phyloP scores from a whole-genome alignment of 768 basidiomycete species.

The Mycena galericulata region DNA sequence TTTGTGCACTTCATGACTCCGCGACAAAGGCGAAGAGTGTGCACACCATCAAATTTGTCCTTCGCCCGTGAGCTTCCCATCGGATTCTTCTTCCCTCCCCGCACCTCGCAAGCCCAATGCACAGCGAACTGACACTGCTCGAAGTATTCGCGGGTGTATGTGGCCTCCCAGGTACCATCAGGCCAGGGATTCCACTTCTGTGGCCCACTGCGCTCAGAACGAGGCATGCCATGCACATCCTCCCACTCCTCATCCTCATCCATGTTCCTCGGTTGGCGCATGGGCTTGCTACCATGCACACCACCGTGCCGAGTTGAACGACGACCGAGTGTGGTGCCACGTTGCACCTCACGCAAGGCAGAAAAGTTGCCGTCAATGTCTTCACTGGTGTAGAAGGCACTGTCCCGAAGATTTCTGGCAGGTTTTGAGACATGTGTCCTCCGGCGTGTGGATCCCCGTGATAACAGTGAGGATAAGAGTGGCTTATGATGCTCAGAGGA shows the following conservation, averaged over 20 bases:
- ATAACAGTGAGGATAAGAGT: not conserved
- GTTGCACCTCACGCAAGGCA: not conserved
- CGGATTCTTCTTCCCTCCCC: constrained; percentile 31
- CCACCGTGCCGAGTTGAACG: not conserved
- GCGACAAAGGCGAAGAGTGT: constrained; percentile 28
- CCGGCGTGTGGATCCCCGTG: not conserved
- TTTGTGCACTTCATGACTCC: constrained; percentile 38
- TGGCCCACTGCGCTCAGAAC: not conserved
- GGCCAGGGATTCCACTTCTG: constrained; percentile 40
- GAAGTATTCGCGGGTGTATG: constrained; percentile 24
- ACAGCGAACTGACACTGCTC: constrained; percentile 26
- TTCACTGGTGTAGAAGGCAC: not conserved
- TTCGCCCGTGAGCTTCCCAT: constrained; percentile 13
- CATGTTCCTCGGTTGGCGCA: not conserved
- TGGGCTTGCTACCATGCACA: not conserved
- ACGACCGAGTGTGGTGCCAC: not conserved
- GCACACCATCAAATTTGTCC: constrained; percentile 28
- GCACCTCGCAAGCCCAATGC: constrained; percentile 36
- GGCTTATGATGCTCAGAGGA: not conserved
- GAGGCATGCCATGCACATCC: not conserved
- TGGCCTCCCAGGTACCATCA: constrained; percentile 32
- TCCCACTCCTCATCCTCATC: not conserved
- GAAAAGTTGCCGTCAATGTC: not conserved
- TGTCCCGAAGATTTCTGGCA: not conserved
- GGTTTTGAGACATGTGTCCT: not conserved